phyloP scores from a whole-genome alignment of 768 basidiomycete genomes.

The Boletellus sp. region DNA sequence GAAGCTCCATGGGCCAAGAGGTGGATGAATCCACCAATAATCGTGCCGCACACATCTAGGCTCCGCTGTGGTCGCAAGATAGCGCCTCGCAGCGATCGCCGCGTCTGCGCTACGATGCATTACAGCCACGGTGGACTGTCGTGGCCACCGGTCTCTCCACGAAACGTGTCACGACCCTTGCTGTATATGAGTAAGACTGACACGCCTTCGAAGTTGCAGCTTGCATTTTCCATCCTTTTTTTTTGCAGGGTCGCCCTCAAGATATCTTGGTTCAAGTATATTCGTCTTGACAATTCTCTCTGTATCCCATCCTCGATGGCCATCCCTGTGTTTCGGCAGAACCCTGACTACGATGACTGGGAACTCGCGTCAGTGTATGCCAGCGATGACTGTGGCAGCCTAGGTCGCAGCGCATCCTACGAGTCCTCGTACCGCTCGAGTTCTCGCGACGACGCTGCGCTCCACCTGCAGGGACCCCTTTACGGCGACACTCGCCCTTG shows the following conservation, averaged over 20 bases:
- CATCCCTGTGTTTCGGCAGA: conserved; percentile 28
- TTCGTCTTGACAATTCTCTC: neutral
- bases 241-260: neutral
- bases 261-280: neutral
- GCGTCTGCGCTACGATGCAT: conserved; percentile 8
- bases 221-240: neutral
- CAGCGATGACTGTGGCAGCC: conserved; percentile 28
- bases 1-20: neutral
- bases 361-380: conserved; percentile 28
- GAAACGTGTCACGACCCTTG: conserved; percentile 23
- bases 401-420: conserved; percentile 19
- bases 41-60: conserved; percentile 6
- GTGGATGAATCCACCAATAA: neutral
- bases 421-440: conserved; percentile 9
- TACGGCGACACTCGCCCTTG: conserved; percentile 4
- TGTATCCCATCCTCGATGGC: conserved; percentile 12
- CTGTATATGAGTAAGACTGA: conserved; percentile 21
- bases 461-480: conserved; percentile 1
- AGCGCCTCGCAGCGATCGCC: conserved; percentile 7
- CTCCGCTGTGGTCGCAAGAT: conserved; percentile 8
- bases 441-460: conserved; percentile 7
- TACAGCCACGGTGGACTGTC: conserved; percentile 19
- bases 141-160: conserved; percentile 23
- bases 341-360: conserved; percentile 23
- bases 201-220: conserved; percentile 5